Conservation (phyloP, 805 yeast species). For the Metschnikowia amazonensis region DNA sequence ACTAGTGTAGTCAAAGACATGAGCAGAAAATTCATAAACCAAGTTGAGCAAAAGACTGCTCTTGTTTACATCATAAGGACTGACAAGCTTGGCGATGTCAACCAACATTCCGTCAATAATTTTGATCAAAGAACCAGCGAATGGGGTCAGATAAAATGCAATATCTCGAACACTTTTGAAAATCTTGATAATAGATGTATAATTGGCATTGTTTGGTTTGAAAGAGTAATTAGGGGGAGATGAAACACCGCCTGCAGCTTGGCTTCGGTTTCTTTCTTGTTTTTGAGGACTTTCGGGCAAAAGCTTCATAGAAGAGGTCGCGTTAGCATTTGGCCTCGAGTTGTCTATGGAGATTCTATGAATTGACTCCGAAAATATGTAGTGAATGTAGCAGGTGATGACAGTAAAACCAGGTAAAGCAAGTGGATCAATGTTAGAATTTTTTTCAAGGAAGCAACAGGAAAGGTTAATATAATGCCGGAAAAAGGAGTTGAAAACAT, state of each 20-base stretch:
- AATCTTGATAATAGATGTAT: conserved; percentile 38
- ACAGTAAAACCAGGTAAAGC: conserved; percentile 41
- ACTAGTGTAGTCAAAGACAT: conserved; percentile 24
- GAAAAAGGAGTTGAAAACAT: conserved; percentile 56
- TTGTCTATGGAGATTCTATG: conserved; percentile 12
- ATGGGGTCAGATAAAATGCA: conserved; percentile 21
- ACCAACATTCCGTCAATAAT: conserved; percentile 34
- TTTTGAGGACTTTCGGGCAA: background rate
- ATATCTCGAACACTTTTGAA: conserved; percentile 39
- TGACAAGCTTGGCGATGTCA: conserved; percentile 31
- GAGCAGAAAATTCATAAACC: conserved; percentile 36
- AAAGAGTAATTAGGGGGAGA: conserved; percentile 7
- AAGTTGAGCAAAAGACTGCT: conserved; percentile 40
- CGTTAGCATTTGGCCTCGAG: conserved; percentile 1
- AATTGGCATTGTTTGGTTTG: conserved; percentile 33
- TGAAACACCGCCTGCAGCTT: conserved; percentile 6
- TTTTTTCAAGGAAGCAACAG: conserved; percentile 9
- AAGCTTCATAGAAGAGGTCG: conserved; percentile 5
- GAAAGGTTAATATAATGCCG: conserved; percentile 49
- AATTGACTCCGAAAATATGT: conserved; percentile 35
- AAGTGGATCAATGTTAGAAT: conserved; percentile 6
- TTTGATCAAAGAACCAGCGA: conserved; percentile 18
- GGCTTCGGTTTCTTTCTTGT: background rate
- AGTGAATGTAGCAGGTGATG: conserved; percentile 45
- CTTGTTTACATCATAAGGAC: conserved; percentile 36